Evolutionary conservation across 1,284 basidiomycete genomes (phyloP).

Genomic region (Jaminaea rosea): DNA sequence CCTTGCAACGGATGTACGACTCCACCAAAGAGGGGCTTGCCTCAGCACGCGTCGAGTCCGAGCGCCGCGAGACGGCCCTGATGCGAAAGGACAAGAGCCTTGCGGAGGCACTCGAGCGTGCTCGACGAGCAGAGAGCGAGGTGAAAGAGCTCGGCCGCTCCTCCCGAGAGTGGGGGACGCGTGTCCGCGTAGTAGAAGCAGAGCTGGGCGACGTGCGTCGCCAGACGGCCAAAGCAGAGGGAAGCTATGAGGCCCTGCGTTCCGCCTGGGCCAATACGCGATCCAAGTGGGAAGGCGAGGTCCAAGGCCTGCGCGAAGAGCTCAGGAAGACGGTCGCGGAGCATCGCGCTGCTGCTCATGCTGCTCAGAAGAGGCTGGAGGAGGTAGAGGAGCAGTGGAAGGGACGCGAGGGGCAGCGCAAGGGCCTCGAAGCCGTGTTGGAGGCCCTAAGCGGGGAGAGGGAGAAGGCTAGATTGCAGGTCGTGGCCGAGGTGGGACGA

Average conservation of each 20-base stretch:
- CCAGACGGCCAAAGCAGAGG: constrained; percentile 18
- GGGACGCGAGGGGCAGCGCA: background rate
- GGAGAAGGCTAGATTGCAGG: background rate
- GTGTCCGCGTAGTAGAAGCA: constrained; percentile 32
- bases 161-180: constrained; percentile 32
- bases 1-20: constrained; percentile 66
- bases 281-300: constrained; percentile 18
- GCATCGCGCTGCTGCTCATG: constrained; percentile 10
- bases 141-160: constrained; percentile 38
- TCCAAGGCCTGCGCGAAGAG: constrained; percentile 10
- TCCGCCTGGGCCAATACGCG: constrained; percentile 26
- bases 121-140: constrained; percentile 39
- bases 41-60: constrained; percentile 69
- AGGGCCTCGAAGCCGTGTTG: constrained; percentile 10
- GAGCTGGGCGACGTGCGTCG: constrained; percentile 29
- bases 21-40: constrained; percentile 76
- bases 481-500: constrained; percentile 1
- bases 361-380: constrained; percentile 11
- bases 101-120: constrained; percentile 54
- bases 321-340: constrained; percentile 4
- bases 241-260: constrained; percentile 20
- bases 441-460: constrained; percentile 2
- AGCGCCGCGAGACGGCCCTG: constrained; percentile 72
- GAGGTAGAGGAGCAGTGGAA: constrained; percentile 6
- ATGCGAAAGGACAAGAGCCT: constrained; percentile 72